Evolutionary conservation across 1,139 yeast species (phyloP).

Genomic region (Debaryomycetaceae sp.): DNA sequence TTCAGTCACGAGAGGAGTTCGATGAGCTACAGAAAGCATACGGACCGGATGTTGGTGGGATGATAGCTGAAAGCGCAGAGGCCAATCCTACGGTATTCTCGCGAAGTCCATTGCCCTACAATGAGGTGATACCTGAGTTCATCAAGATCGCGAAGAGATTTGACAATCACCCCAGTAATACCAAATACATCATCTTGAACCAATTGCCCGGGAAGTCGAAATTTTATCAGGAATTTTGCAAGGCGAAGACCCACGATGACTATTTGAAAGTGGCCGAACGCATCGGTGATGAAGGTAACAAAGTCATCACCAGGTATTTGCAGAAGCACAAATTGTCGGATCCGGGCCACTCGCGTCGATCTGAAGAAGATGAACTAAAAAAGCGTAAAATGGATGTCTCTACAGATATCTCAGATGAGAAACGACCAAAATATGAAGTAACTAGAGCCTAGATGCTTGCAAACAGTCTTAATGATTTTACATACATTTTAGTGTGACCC

Average conservation of each 20-base stretch:
- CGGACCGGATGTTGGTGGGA: constrained; percentile 68
- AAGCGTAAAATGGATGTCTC: neutral
- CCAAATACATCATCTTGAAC: constrained; percentile 76
- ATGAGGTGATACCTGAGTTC: constrained; percentile 51
- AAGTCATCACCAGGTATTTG: constrained; percentile 30
- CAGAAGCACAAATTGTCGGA: constrained; percentile 28
- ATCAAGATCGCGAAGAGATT: constrained; percentile 49
- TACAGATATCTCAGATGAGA: neutral
- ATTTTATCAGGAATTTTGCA: constrained; percentile 55
- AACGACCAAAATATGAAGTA: neutral
- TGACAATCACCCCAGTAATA: constrained; percentile 64
- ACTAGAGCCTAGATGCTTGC: neutral
- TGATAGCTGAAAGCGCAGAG: constrained; percentile 94
- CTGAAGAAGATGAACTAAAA: neutral
- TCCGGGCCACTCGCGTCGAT: constrained; percentile 10
- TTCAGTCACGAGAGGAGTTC: constrained; percentile 55
- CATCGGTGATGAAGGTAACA: constrained; percentile 28
- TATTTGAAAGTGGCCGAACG: constrained; percentile 30
- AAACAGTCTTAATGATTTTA: too few species aligned
- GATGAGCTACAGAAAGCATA: constrained; percentile 47
- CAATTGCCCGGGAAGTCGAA: constrained; percentile 77
- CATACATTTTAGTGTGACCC: neutral
- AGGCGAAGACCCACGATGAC: constrained; percentile 54
- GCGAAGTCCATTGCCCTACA: constrained; percentile 52
- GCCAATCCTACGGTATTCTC: constrained; percentile 74